A percentile compares a stretch with the other conserved stretches of the same genome.
Evolutionary conservation across 1,284 basidiomycete genomes (phyloP).

Genomic region (Rhodofomes roseus): DNA sequence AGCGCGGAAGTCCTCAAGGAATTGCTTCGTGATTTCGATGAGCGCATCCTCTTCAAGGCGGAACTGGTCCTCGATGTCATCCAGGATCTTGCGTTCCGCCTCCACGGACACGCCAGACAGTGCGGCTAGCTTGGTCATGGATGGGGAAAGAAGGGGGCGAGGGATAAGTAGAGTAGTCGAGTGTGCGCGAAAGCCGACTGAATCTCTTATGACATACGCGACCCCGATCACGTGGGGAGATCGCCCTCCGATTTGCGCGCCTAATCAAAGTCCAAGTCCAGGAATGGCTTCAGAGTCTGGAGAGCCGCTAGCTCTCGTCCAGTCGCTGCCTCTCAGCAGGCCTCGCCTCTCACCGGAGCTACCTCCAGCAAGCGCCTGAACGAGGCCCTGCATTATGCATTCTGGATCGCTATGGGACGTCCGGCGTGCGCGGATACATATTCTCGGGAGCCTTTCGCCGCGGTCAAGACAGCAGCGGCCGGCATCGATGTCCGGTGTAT

Average conservation of each 20-base stretch:
- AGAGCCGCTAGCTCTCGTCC: neutral
- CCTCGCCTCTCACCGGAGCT: neutral
- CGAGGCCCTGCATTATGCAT: neutral
- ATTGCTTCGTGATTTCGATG: conserved; percentile 68
- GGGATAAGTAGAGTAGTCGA: conserved; percentile 2
- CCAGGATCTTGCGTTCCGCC: conserved; percentile 28
- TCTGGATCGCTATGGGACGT: neutral
- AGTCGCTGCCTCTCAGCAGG: neutral
- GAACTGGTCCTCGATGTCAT: conserved; percentile 66
- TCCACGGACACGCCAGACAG: conserved; percentile 18
- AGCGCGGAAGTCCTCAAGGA: conserved; percentile 71
- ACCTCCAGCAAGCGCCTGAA: neutral
- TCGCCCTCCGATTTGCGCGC: neutral
- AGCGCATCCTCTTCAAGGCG: conserved; percentile 59
- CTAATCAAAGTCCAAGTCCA: neutral
- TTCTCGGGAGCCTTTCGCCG: too few relatives aligned
- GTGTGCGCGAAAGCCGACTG: neutral
- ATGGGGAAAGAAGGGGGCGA: conserved; percentile 2
- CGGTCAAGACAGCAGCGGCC: too few relatives aligned
- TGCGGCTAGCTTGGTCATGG: conserved; percentile 23
- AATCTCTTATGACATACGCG: conserved; percentile 9
- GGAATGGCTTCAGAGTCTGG: neutral
- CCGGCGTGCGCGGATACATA: too few relatives aligned
- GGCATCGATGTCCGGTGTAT: neutral
- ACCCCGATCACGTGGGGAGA: conserved; percentile 1